These are phyloP conservation scores for Mucor saturninus DNA, from an alignment of 371 early-diverging fungal genomes.

Conservation along the genomic window DNA sequence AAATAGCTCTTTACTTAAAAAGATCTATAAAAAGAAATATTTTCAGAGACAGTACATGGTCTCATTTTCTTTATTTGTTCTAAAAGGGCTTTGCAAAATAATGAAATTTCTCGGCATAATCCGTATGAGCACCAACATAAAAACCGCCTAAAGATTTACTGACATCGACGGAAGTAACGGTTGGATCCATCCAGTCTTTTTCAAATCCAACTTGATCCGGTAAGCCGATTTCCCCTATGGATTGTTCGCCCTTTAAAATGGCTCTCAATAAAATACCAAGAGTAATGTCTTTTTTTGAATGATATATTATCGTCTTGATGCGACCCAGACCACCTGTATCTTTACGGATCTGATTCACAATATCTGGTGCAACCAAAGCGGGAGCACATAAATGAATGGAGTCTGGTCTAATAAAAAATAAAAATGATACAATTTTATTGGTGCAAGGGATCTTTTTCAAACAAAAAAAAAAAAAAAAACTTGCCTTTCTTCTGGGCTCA, in stretches of 20 bases:
- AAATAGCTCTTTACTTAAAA: no score
- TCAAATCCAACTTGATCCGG: constrained; percentile 18
- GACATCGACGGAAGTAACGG: constrained; percentile 40
- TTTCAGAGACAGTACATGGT: background rate
- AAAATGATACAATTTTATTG: background rate
- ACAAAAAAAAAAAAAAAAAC: background rate
- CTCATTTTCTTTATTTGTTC: background rate
- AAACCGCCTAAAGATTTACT: constrained; percentile 45
- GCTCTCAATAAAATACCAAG: constrained; percentile 46
- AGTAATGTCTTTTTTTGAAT: constrained; percentile 49
- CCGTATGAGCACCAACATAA: constrained; percentile 51
- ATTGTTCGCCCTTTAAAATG: constrained; percentile 42
- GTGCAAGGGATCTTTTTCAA: background rate
- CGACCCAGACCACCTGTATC: constrained; percentile 40
- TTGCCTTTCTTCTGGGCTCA: constrained; percentile 44
- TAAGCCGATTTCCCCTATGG: constrained; percentile 52
- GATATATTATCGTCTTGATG: constrained; percentile 42
- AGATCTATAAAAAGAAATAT: background rate
- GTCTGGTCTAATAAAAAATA: constrained; percentile 38
- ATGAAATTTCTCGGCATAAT: constrained; percentile 53
- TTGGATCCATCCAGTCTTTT: constrained; percentile 31
- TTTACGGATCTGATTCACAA: constrained; percentile 30
- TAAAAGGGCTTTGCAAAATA: constrained; percentile 35
- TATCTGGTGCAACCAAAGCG: constrained; percentile 43
- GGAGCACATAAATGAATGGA: constrained; percentile 56